Evolutionary conservation across 257 asterid genomes (phyloP), one percentile per base, ranked within the genome.

Genomic region (Rubia yunnanensis): DNA sequence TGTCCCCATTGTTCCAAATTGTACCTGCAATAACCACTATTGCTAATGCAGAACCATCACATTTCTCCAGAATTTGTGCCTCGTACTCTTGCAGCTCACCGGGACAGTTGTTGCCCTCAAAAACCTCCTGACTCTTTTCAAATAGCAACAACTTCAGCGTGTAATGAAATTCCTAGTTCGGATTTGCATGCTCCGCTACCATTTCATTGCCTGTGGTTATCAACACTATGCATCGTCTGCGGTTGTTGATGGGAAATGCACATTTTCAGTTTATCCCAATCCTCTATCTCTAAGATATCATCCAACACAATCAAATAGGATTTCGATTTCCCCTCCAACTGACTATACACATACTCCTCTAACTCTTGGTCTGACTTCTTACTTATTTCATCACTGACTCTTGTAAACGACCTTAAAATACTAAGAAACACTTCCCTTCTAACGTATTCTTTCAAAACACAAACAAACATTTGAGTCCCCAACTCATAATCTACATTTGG

Each of bases 281-380:
- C 84, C 13, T 73, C 79, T 18, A 48, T 73, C 5, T 73, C 82
- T 87, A 86, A 82, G 0, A 86, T 79, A 64, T 86, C 88, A 28
- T 86, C 91, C 82, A 86, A 48, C 22, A 86, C 88, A 35, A 86
- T 72, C 23, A 84, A 54, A 57, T 80, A 86, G n/a, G n/a, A 28
- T 79, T n/a, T n/a, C n/a, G n/a, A 81, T 10, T 73, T 70, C 14
- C 72, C 80, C 61, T 68, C 81, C 74, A 86, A 53, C 10, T 34
- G 9, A 7, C 46, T 66, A n/a, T 10, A n/a, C 13, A 84, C 80
- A 66, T 80, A 77, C 62, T 67, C 63, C 0, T 71, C 83, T 38
- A 86, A 32, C 8, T 31, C 34, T 5, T 79, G 83, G 1, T 75
- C 87, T 0, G 70, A 72, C 88, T 76, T 80, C 73, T 70, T 70